Evolutionary conservation across 1,139 yeast species (phyloP).

Genomic region (Candida gigantensis): DNA sequence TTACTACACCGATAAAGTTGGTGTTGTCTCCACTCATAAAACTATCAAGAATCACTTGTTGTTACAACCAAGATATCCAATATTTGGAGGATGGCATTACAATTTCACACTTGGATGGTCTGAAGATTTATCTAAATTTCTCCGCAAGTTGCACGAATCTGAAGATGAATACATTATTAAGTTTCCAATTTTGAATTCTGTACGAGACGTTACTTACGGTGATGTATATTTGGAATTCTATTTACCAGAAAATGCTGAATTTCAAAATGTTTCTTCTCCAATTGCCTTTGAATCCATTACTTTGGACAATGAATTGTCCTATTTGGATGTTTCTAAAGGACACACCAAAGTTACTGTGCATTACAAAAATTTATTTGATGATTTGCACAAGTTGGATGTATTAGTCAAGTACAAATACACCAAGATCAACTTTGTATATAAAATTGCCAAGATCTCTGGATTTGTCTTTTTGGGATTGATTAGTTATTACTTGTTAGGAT

Average conservation of each 20-base stretch:
- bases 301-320: conserved; percentile 55
- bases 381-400: conserved; percentile 58
- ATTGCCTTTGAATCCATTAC: conserved; percentile 39
- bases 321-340: conserved; percentile 76
- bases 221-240: conserved; percentile 61
- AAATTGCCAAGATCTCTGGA: conserved; percentile 67
- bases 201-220: conserved; percentile 67
- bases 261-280: conserved; percentile 61
- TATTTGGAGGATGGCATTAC: conserved; percentile 95
- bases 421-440: conserved; percentile 51
- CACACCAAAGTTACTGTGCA: conserved; percentile 73
- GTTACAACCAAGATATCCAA: conserved; percentile 84
- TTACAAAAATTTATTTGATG: conserved; percentile 70
- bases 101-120: conserved; percentile 96
- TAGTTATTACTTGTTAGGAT: conserved; percentile 52
- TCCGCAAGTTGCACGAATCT: conserved; percentile 40
- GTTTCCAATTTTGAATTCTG: conserved; percentile 76
- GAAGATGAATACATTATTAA: conserved; percentile 60
- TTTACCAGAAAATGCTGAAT: conserved; percentile 86
- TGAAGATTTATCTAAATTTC: conserved; percentile 52
- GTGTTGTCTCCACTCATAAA: conserved; percentile 86
- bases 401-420: conserved; percentile 66
- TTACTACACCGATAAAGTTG: conserved; percentile 86
- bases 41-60: conserved; percentile 51
- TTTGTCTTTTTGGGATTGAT: conserved; percentile 65